Conservation (phyloP, 768 basidiomycete genomes). For the Sporobolomyces phaffii region DNA sequence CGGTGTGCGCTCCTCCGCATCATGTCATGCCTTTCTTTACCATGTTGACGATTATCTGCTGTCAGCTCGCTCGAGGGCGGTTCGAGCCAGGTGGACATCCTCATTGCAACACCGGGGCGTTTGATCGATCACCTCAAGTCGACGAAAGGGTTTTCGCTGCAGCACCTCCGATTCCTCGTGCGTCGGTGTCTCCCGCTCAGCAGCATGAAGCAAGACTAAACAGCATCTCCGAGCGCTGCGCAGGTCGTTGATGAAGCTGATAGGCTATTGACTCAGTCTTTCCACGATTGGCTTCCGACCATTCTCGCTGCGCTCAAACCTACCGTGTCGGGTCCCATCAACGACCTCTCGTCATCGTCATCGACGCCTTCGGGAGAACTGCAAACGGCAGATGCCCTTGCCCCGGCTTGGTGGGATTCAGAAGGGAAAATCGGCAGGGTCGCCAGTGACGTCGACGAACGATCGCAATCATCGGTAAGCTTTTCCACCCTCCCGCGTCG, state of each 20-base stretch:
- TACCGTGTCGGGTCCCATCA: neutral
- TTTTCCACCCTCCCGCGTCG: too few relatives aligned
- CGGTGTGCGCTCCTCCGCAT: constrained; percentile 49
- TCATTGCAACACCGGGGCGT: constrained; percentile 92
- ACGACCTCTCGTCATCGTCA: constrained; percentile 39
- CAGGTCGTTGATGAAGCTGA: constrained; percentile 98
- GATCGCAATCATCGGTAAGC: constrained; percentile 22
- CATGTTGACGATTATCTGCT: neutral
- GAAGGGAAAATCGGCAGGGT: constrained; percentile 46
- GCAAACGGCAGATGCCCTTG: constrained; percentile 53
- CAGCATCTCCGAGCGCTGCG: too few relatives aligned
- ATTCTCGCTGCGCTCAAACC: constrained; percentile 69
- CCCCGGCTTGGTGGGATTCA: constrained; percentile 52
- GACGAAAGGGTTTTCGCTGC: constrained; percentile 82
- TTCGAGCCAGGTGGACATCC: constrained; percentile 81
- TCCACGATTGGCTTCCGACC: constrained; percentile 87
- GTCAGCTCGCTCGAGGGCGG: constrained; percentile 65
- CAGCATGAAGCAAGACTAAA: too few relatives aligned
- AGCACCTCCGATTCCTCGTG: constrained; percentile 91
- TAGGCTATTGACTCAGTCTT: constrained; percentile 85
- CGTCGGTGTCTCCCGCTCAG: too few relatives aligned
- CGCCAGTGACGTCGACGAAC: constrained; percentile 57
- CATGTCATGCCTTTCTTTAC: neutral
- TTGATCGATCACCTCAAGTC: constrained; percentile 86
- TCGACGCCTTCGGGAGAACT: neutral